Conservation (phyloP, 306 rosid species). For the Gastrolobium villosum region DNA sequence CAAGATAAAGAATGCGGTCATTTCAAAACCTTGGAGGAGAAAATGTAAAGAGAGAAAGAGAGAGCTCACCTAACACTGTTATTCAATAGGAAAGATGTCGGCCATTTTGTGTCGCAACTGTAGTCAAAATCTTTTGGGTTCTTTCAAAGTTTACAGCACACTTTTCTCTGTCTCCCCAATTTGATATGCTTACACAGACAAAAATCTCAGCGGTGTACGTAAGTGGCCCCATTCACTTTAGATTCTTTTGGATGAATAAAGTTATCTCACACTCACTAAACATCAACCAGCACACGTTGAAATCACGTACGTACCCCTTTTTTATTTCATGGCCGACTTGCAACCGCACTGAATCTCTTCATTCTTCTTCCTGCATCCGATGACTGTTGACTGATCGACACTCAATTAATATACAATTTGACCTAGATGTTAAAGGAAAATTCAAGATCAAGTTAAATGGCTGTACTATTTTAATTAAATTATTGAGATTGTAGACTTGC, state of each 20-base stretch:
- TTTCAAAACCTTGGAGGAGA: neutral
- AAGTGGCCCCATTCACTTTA: neutral
- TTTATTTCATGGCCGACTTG: slow-evolving; percentile 3
- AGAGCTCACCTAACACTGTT: slow-evolving; percentile 52
- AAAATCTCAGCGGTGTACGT: neutral
- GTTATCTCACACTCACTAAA: neutral
- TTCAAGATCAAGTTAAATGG: neutral
- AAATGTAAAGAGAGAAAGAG: slow-evolving; percentile 38
- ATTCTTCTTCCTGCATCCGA: neutral
- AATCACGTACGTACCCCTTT: slow-evolving; percentile 4
- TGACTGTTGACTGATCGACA: neutral
- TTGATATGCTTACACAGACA: neutral
- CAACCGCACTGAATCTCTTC: neutral
- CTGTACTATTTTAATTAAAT: neutral
- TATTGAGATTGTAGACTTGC: neutral
- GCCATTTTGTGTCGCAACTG: slow-evolving; percentile 56
- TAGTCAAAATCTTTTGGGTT: slow-evolving; percentile 52
- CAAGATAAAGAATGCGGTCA: neutral
- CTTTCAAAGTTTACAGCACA: slow-evolving; percentile 52
- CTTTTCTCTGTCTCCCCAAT: neutral
- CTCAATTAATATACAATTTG: neutral
- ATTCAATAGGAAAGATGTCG: slow-evolving; percentile 55
- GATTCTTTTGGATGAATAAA: neutral
- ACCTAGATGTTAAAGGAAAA: neutral
- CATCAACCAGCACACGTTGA: neutral